A percentile compares a stretch with the other conserved stretches of the same genome.
Conservation (phyloP, 495 filamentous ascomycete genomes). For the Immersiella caudata region DNA sequence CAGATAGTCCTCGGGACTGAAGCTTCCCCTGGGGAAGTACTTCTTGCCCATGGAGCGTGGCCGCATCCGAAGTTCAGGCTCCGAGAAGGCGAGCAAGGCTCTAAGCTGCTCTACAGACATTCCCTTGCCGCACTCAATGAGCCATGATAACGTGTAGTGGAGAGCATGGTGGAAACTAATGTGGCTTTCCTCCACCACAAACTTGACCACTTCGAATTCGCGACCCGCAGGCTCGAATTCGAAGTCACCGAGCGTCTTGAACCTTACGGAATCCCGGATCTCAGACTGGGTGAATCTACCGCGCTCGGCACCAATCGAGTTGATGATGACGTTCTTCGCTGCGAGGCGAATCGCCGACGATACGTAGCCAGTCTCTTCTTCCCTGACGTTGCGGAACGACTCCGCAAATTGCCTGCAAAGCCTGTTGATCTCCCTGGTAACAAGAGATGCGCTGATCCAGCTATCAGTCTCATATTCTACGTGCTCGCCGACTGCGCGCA, state of each 20-base stretch:
- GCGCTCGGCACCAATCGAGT: constrained; percentile 88
- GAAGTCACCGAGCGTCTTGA: constrained; percentile 75
- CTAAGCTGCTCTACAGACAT: constrained; percentile 68
- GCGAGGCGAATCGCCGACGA: constrained; percentile 73
- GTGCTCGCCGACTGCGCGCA: constrained; percentile 89
- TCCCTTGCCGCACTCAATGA: constrained; percentile 84
- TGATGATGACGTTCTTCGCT: constrained; percentile 76
- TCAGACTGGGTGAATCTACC: constrained; percentile 83
- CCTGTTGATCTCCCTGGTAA: constrained; percentile 92
- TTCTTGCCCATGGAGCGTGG: constrained; percentile 58
- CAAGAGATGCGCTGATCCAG: constrained; percentile 94
- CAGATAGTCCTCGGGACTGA: constrained; percentile 72
- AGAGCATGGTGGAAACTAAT: constrained; percentile 98
- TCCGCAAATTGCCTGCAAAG: constrained; percentile 87
- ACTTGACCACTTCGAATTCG: constrained; percentile 75
- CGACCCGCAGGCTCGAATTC: constrained; percentile 71
- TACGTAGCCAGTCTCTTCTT: constrained; percentile 64
- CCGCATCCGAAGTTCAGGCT: constrained; percentile 60
- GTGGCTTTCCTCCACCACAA: constrained; percentile 80
- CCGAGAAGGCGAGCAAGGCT: constrained; percentile 63
- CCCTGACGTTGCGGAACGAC: constrained; percentile 70
- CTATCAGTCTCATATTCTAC: constrained; percentile 98
- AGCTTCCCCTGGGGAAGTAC: constrained; percentile 53
- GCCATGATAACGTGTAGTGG: constrained; percentile 96
- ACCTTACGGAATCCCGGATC: constrained; percentile 78